Evolutionary conservation across 2,329 filamentous ascomycete genomes (phyloP), one percentile per base, ranked within the genome.

Genomic region (Ophiostoma ips): DNA sequence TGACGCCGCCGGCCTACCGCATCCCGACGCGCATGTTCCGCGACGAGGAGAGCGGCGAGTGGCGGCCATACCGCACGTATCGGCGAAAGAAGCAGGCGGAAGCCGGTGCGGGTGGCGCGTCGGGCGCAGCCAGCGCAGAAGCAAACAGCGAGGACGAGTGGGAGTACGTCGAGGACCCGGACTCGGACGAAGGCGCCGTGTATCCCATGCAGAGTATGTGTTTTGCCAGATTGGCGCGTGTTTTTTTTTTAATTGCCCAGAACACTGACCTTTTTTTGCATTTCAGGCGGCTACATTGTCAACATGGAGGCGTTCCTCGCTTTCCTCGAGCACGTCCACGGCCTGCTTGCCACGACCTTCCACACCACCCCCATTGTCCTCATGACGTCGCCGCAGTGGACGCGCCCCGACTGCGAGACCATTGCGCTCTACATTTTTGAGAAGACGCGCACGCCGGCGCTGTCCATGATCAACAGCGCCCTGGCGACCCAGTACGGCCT

Each of bases 351-450:
- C 53, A 88, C 87, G 24, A 87, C 87, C 3, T 92, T 95, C 63
- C 92, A 96, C 68, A 95, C 95, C 68, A 95, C 90, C 0, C 89
- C 92, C 2, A 87, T 98, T 56, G 75, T 96, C 64, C 78, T 98
- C 55, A 84, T 96, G 66, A 78, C 84, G 8, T 86, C 94, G 58
- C 89, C 92, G 4, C 83, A 82, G 58, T 98, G 92, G 90, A 88
- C 87, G 4, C 79, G 84, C 9, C 82, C 84, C 55, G 88, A 95
- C 64, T 83, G 83, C 62, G 90, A 96, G 66, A 77, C 77, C 36
- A 82, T 98, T 57, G 85, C 89, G 13, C 87, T 92, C 55, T 98
- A 95, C 70, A 79, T 96, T 56, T 98, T 98, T 61, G 92, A 98
- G 49, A 94, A 92, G 67, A 95, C 94, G 62, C 92, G 90, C 69